Conservation (phyloP, 192 early-diverging fungal species). For the Rhizophlyctis rosea region DNA sequence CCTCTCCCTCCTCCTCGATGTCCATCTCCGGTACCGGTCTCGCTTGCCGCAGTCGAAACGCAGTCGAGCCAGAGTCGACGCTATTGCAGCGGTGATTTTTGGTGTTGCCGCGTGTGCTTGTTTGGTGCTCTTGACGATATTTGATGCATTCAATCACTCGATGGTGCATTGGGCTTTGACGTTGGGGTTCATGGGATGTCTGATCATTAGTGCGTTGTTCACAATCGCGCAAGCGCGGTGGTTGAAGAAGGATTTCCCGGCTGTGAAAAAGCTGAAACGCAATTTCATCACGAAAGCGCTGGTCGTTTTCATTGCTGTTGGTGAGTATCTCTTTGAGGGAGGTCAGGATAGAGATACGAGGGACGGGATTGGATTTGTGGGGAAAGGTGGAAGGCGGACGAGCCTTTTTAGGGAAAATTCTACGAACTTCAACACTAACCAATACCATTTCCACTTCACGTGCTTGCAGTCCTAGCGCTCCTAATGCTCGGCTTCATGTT, state of each 20-base stretch:
- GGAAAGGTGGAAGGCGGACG: too few species aligned
- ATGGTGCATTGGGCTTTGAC: conserved; percentile 19
- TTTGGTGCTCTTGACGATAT: conserved; percentile 10
- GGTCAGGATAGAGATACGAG: too few species aligned
- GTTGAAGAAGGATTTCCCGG: conserved; percentile 13
- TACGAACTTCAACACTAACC: too few species aligned
- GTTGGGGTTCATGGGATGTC: conserved; percentile 19
- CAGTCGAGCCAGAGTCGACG: conserved; percentile 13
- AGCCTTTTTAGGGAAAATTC: too few species aligned
- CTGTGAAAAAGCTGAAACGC: neutral
- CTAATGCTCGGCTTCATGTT: conserved; percentile 27
- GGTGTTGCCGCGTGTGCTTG: conserved; percentile 8
- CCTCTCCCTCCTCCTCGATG: conserved; percentile 13
- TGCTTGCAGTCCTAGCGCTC: conserved; percentile 9
- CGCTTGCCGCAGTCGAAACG: conserved; percentile 1
- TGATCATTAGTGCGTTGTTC: conserved; percentile 14
- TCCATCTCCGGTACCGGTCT: conserved; percentile 7
- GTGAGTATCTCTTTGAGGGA: conserved; percentile 10
- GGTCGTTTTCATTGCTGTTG: conserved; percentile 15
- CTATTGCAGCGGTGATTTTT: conserved; percentile 16
- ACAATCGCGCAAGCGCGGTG: conserved; percentile 14
- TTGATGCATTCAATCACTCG: conserved; percentile 5
- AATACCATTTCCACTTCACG: too few species aligned
- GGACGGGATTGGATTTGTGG: too few species aligned
- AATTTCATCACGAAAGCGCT: conserved; percentile 12